Evolutionary conservation across 2,329 filamentous ascomycete species (phyloP).

Genomic region (Coniochaeta ligniaria): DNA sequence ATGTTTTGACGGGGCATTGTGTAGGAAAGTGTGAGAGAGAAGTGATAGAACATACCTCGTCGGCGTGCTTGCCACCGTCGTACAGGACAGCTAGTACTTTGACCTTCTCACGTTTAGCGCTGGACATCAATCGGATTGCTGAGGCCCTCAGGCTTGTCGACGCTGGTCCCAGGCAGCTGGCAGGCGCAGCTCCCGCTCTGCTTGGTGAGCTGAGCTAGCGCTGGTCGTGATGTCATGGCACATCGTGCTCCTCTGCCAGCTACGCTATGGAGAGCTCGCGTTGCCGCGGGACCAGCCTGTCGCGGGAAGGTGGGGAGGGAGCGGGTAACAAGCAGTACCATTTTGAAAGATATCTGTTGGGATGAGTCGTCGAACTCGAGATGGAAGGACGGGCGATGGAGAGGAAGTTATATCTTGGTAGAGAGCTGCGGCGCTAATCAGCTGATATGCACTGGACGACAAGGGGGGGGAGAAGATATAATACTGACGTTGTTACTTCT

Average conservation of each 20-base stretch:
- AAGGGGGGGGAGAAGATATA: background rate
- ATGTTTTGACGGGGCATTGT: background rate
- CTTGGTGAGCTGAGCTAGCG: background rate
- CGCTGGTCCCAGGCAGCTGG: conserved; percentile 1
- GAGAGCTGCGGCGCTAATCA: background rate
- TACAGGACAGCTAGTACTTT: conserved; percentile 94
- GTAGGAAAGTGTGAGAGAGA: background rate
- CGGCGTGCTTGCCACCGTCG: conserved; percentile 83
- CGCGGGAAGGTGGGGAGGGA: conserved; percentile 9
- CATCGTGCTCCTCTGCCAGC: conserved; percentile 6
- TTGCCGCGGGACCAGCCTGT: conserved; percentile 10
- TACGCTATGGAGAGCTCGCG: conserved; percentile 7
- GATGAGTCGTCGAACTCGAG: background rate
- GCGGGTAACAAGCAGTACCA: conserved; percentile 13
- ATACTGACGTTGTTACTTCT: background rate
- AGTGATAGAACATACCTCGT: conserved; percentile 53
- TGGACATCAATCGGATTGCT: conserved; percentile 53
- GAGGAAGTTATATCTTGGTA: background rate
- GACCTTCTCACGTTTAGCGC: conserved; percentile 55
- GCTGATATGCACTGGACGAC: background rate
- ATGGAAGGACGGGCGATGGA: background rate
- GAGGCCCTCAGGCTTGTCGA: conserved; percentile 7
- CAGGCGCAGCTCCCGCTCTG: background rate
- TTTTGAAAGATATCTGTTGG: conserved; percentile 8
- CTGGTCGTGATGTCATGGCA: conserved; percentile 7